Conservation (phyloP, 228 moss, liverwort and hornwort species). For the Sphagnum fallax region DNA sequence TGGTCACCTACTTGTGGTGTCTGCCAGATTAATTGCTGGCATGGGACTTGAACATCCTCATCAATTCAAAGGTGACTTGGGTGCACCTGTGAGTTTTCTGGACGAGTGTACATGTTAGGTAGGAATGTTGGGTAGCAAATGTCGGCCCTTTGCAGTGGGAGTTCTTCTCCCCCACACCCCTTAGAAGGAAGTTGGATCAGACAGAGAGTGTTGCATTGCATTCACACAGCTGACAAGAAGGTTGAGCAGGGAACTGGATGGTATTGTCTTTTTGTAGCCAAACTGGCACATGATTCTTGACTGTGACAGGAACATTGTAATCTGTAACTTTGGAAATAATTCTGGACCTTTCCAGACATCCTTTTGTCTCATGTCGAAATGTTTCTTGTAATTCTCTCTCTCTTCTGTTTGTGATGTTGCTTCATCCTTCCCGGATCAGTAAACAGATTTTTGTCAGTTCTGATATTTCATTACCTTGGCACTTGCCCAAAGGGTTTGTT, state of each 20-base stretch:
- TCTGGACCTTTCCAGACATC: not conserved
- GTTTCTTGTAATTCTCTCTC: too few relatives aligned
- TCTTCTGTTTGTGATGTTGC: too few relatives aligned
- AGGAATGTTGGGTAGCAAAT: not conserved
- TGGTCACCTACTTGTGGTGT: not conserved
- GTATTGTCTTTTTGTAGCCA: constrained; percentile 7
- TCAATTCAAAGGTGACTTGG: not conserved
- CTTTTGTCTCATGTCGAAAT: too few relatives aligned
- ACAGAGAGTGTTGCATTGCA: not conserved
- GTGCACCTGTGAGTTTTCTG: not conserved
- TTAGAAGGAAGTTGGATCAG: not conserved
- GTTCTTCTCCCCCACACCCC: not conserved
- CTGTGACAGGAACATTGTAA: constrained; percentile 1
- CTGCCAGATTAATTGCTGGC: not conserved
- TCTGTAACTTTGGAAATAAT: not conserved
- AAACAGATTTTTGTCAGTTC: too few relatives aligned
- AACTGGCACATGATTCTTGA: constrained; percentile 11
- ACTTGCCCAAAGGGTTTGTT: too few relatives aligned
- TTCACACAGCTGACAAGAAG: not conserved
- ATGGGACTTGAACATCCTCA: constrained; percentile 5
- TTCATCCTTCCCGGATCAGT: too few relatives aligned
- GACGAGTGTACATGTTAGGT: not conserved
- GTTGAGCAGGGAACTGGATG: constrained; percentile 2
- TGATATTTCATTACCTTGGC: too few relatives aligned
- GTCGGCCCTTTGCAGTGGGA: not conserved